phyloP scores from a whole-genome alignment of 1,284 basidiomycete genomes.

The Boletus holoroseus region DNA sequence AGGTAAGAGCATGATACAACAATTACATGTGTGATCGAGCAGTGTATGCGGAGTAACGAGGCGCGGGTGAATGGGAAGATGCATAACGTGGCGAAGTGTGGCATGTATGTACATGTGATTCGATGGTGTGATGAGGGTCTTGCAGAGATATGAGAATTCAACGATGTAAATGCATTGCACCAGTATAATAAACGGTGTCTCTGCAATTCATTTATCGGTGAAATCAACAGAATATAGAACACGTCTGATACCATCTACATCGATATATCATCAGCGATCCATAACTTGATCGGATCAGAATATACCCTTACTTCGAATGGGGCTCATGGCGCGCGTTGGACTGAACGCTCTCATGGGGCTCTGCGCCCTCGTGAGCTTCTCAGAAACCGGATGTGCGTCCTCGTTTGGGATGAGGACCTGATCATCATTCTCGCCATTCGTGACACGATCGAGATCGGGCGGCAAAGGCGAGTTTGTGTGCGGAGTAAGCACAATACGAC shows the following conservation, averaged over 20 bases:
- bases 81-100: not conserved
- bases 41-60: not conserved
- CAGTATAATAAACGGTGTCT: not conserved
- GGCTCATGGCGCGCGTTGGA: constrained; percentile 30
- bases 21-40: not conserved
- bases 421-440: not conserved
- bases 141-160: not conserved
- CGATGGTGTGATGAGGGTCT: not conserved
- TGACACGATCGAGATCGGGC: not conserved
- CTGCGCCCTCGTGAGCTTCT: constrained; percentile 8
- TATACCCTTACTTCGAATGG: constrained; percentile 28
- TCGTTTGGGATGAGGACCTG: not conserved
- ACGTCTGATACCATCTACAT: constrained; percentile 28
- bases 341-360: constrained; percentile 31
- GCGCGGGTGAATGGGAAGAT: not conserved
- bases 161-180: not conserved
- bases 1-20: not conserved
- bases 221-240: constrained; percentile 19
- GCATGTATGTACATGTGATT: not conserved
- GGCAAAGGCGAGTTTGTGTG: constrained; percentile 5
- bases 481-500: constrained; percentile 1
- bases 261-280: constrained; percentile 11
- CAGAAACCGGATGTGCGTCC: not conserved
- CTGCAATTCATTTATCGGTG: constrained; percentile 11
- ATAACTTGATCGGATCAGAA: not conserved